Evolutionary conservation across 805 yeast genomes (phyloP), one percentile per base, ranked within the genome.

Genomic region (Kurtzmaniella cleridarum): DNA sequence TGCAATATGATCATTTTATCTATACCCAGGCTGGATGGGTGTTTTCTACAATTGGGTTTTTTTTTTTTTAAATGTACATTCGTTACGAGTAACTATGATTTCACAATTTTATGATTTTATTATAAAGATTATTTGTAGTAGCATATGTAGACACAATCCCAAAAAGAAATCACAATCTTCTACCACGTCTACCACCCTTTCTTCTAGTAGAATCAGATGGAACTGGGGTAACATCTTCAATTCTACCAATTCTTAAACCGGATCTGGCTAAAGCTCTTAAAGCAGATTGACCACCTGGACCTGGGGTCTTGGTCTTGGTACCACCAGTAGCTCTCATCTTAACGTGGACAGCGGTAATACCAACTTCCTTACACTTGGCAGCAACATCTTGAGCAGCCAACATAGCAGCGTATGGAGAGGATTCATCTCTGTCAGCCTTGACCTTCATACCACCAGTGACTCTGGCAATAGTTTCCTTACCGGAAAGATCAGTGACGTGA

Each of bases 171-270:
- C 75, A 87, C 77, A 90, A 84, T 86, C 99, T 89, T 84, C 98
- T 91, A 91, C 99, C 99, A 84, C 99, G 90, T 82, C 98, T 93
- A 87, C 99, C 99, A 88, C 98, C 98, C 95, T 93, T 95, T 88
- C 91, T 87, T 85, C 99, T 93, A 75, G 98, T 95, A 65, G 98
- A 90, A 77, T 93, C 99, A 60, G 98, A 93, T 75, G 99, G 99
- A 64, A 93, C 90, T 75, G 98, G 98, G 60, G 99, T 93, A 59
- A 93, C 98, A 75, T 93, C 99, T 81, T 95, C 99, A 62, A 93
- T 93, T 78, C 99, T 89, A 65, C 99, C 99, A 59, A 93, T 93
- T 84, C 95, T 90, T 76, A 93, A 81, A 73, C 99, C 99, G 57
- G 98, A 89, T 84, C 99, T 90, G 66, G 99, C 98, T 66, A 91